phyloP scores from a whole-genome alignment of 441 rosid species.

The Geranium incanum region DNA sequence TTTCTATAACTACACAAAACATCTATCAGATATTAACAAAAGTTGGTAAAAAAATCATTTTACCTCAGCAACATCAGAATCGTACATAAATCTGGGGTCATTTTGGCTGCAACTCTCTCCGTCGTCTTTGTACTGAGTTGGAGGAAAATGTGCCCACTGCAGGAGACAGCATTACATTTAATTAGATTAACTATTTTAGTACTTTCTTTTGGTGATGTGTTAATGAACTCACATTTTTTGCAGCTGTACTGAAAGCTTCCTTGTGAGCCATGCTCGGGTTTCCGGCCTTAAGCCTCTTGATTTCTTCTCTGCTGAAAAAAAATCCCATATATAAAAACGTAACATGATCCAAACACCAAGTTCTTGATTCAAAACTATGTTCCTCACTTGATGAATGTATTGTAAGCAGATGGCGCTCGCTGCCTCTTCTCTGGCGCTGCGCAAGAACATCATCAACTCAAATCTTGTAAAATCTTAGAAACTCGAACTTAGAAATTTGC shows the following conservation, averaged over 20 bases:
- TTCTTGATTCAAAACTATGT: neutral
- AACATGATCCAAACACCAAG: neutral
- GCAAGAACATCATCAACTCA: conserved; percentile 2
- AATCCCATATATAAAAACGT: neutral
- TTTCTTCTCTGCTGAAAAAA: conserved; percentile 71
- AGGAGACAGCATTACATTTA: conserved; percentile 5
- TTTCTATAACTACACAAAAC: too few relatives aligned
- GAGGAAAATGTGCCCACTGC: conserved; percentile 94
- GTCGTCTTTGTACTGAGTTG: conserved; percentile 42
- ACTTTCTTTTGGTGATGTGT: neutral
- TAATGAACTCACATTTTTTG: conserved; percentile 60
- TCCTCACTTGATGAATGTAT: conserved; percentile 84
- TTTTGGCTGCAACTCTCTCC: conserved; percentile 43
- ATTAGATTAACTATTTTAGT: neutral
- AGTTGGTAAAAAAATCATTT: neutral
- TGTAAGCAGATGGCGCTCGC: conserved; percentile 93
- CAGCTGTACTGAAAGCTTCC: conserved; percentile 95
- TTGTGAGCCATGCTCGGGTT: conserved; percentile 89
- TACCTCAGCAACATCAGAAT: conserved; percentile 43
- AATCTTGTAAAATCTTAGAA: neutral
- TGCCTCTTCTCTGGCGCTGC: conserved; percentile 96
- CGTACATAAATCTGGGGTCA: conserved; percentile 33
- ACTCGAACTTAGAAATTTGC: neutral
- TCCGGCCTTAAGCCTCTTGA: conserved; percentile 75
- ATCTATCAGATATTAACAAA: neutral